Conservation (phyloP, 495 filamentous ascomycete genomes). For the Neurospora terricola region DNA sequence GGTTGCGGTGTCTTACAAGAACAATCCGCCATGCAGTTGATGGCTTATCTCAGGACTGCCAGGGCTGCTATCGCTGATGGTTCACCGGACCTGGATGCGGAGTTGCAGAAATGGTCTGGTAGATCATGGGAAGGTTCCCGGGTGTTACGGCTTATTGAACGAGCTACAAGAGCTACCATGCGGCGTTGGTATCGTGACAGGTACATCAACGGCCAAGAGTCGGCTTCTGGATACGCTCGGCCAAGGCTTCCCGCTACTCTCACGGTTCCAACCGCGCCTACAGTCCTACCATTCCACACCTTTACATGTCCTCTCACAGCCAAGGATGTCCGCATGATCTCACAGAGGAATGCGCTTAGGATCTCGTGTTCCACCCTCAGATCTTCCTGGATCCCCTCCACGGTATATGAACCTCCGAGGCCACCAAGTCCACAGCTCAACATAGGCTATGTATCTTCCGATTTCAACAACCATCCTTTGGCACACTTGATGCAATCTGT, state of each 20-base stretch:
- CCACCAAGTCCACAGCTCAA: slow-evolving; percentile 77
- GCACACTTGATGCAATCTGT: slow-evolving; percentile 98
- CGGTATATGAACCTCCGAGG: slow-evolving; percentile 71
- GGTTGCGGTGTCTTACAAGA: slow-evolving; percentile 63
- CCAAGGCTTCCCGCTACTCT: slow-evolving; percentile 67
- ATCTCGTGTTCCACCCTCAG: slow-evolving; percentile 85
- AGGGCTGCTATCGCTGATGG: slow-evolving; percentile 15
- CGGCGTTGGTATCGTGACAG: slow-evolving; percentile 87
- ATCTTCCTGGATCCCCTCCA: slow-evolving; percentile 72
- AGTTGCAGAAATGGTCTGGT: slow-evolving; percentile 61
- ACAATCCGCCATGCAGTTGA: slow-evolving; percentile 30
- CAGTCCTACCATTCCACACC: slow-evolving; percentile 96
- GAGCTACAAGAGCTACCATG: slow-evolving; percentile 62
- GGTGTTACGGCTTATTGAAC: slow-evolving; percentile 76
- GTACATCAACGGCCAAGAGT: slow-evolving; percentile 53
- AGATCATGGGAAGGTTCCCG: slow-evolving; percentile 82
- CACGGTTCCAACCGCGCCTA: slow-evolving; percentile 80
- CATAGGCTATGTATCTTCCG: slow-evolving; percentile 93
- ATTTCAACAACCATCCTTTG: slow-evolving; percentile 98
- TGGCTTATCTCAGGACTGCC: slow-evolving; percentile 34
- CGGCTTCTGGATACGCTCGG: slow-evolving; percentile 53
- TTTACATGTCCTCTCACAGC: slow-evolving; percentile 93
- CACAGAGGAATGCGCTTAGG: slow-evolving; percentile 85
- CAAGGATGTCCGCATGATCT: slow-evolving; percentile 90
- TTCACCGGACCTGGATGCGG: slow-evolving; percentile 22